phyloP scores from a whole-genome alignment of 2,329 filamentous ascomycete genomes.

The Neonectria punicea region DNA sequence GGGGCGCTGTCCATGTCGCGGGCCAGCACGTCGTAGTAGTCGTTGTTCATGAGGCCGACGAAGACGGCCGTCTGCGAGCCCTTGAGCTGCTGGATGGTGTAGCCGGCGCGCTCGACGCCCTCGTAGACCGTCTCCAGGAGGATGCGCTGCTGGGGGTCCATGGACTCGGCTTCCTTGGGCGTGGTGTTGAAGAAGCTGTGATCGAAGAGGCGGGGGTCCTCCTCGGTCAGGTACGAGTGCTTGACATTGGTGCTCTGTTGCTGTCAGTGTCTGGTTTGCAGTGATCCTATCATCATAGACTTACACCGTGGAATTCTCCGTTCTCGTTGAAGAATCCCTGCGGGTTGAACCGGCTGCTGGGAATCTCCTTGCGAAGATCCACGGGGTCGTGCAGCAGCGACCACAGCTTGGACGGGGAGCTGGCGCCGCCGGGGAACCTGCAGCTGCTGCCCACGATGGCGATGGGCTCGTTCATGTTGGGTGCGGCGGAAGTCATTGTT shows the following conservation, averaged over 20 bases:
- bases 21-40: conserved; percentile 24
- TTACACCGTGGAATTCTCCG: conserved; percentile 36
- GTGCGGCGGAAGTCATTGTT: neutral
- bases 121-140: conserved; percentile 54
- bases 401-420: conserved; percentile 31
- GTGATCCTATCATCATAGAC: neutral
- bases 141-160: conserved; percentile 56
- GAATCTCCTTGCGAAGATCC: conserved; percentile 15
- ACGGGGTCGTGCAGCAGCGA: conserved; percentile 18
- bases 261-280: conserved; percentile 19
- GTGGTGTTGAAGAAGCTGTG: conserved; percentile 52
- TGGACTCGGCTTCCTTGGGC: conserved; percentile 48
- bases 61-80: conserved; percentile 27
- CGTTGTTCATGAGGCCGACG: conserved; percentile 27
- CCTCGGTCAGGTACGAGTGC: conserved; percentile 40
- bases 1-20: conserved; percentile 21
- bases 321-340: conserved; percentile 36
- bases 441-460: conserved; percentile 27
- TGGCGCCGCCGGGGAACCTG: conserved; percentile 31
- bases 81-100: conserved; percentile 40
- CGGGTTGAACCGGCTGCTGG: conserved; percentile 35
- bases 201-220: conserved; percentile 48
- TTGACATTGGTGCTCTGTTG: conserved; percentile 40
- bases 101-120: conserved; percentile 51
- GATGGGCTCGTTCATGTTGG: conserved; percentile 16